These are phyloP conservation scores for Eutrema yunnanense DNA, from an alignment of 345 rosid genomes.

Conservation along the genomic window DNA sequence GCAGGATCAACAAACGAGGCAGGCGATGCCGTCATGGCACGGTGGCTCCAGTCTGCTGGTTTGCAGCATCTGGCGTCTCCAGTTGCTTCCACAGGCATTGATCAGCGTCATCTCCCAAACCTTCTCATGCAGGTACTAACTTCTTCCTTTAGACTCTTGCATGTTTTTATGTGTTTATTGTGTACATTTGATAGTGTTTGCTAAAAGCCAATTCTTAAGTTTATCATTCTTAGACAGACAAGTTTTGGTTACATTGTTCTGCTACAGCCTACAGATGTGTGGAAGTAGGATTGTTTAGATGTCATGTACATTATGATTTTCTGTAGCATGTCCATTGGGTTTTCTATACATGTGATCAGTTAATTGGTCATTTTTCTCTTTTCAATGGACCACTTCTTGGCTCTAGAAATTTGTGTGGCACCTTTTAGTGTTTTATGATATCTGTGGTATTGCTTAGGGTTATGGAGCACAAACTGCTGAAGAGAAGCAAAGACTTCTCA, in stretches of 20 bases:
- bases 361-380: background rate
- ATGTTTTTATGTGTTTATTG: background rate
- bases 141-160: background rate
- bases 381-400: background rate
- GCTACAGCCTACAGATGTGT: background rate
- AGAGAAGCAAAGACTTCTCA: conserved; percentile 94
- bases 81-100: conserved; percentile 64
- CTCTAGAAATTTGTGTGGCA: background rate
- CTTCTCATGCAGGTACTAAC: conserved; percentile 76
- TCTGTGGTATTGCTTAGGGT: conserved; percentile 44
- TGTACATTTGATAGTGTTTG: background rate
- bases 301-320: background rate
- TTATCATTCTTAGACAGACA: background rate
- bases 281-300: background rate
- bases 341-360: background rate
- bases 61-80: conserved; percentile 99
- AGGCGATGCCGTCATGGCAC: conserved; percentile 96
- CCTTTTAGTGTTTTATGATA: background rate
- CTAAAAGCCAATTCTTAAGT: background rate
- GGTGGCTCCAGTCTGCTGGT: conserved; percentile 99
- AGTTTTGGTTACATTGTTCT: background rate
- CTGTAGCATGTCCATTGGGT: background rate
- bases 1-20: conserved; percentile 66
- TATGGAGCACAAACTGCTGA: conserved; percentile 97
- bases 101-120: conserved; percentile 86